Evolutionary conservation across 2,329 filamentous ascomycete genomes (phyloP).

Genomic region (Fusarium dlaminii): DNA sequence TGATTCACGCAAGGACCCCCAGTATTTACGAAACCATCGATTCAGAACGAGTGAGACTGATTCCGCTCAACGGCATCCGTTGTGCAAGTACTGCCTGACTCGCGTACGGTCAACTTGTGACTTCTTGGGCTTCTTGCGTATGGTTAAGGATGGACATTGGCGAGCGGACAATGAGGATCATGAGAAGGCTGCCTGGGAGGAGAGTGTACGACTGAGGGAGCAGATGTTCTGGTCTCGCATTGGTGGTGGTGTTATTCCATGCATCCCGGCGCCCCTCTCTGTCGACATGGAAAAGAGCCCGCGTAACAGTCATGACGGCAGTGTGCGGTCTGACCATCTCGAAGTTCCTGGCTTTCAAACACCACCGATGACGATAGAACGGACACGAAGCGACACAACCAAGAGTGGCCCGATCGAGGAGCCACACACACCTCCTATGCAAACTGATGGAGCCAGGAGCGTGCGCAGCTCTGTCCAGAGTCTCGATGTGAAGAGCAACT

Average conservation of each 20-base stretch:
- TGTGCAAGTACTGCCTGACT: slow-evolving; percentile 88
- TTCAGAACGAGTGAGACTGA: slow-evolving; percentile 91
- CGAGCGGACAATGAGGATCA: slow-evolving; percentile 83
- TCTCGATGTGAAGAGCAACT: slow-evolving; percentile 39
- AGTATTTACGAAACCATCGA: slow-evolving; percentile 81
- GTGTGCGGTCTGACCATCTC: slow-evolving; percentile 21
- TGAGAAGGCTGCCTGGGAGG: slow-evolving; percentile 92
- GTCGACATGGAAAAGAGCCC: slow-evolving; percentile 47
- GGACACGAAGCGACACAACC: slow-evolving; percentile 19
- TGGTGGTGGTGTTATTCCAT: slow-evolving; percentile 88
- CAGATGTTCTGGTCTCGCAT: slow-evolving; percentile 98
- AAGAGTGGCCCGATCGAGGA: slow-evolving; percentile 33
- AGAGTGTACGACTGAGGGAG: slow-evolving; percentile 87
- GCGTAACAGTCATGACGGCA: slow-evolving; percentile 48
- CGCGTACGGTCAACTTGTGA: slow-evolving; percentile 90
- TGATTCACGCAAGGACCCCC: slow-evolving; percentile 76
- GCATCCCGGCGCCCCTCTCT: slow-evolving; percentile 47
- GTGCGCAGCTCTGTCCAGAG: slow-evolving; percentile 43
- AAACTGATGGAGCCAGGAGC: slow-evolving; percentile 40
- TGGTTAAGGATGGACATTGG: slow-evolving; percentile 94
- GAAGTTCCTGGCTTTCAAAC: slow-evolving; percentile 36
- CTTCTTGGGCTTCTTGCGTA: slow-evolving; percentile 88
- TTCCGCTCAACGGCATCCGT: slow-evolving; percentile 85
- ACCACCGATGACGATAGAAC: slow-evolving; percentile 37
- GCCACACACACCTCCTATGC: slow-evolving; percentile 46